Evolutionary conservation across 495 filamentous ascomycete species (phyloP).

Genomic region (Lepidopterella palustris): DNA sequence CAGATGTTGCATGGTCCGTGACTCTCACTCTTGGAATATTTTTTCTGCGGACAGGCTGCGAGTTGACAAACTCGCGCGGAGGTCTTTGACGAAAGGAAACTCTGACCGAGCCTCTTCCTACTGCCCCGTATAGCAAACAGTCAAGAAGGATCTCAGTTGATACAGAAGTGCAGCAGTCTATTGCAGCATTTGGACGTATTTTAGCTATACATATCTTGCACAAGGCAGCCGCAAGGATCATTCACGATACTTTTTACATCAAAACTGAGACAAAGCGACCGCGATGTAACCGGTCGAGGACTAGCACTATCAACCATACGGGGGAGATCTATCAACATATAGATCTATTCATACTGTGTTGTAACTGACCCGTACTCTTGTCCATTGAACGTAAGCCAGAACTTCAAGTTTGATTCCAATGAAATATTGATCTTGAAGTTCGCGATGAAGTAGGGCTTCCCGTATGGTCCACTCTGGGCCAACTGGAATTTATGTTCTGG

Average conservation of each 20-base stretch:
- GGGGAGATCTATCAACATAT: neutral
- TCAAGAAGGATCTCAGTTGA: too few relatives aligned
- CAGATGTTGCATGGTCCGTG: neutral
- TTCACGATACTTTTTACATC: too few relatives aligned
- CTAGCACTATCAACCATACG: too few relatives aligned
- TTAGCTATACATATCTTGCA: too few relatives aligned
- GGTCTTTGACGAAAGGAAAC: neutral
- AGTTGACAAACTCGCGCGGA: neutral
- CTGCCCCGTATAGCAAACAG: too few relatives aligned
- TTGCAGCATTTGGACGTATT: too few relatives aligned
- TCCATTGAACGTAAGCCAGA: conserved; percentile 9
- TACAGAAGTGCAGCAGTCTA: too few relatives aligned
- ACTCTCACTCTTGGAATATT: neutral
- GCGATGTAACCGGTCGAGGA: too few relatives aligned
- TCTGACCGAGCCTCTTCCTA: neutral
- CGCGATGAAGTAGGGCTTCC: neutral
- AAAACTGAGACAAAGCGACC: too few relatives aligned
- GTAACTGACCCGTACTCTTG: conserved; percentile 9
- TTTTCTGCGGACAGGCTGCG: neutral
- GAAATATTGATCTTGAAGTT: conserved; percentile 7
- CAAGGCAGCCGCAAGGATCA: too few relatives aligned
- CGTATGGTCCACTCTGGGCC: neutral
- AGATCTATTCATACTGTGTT: conserved; percentile 7
- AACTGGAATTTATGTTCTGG: conserved; percentile 1
- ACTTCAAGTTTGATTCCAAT: conserved; percentile 3